Conservation (phyloP, 768 basidiomycete genomes). For the Rhizopogon salebrosus region DNA sequence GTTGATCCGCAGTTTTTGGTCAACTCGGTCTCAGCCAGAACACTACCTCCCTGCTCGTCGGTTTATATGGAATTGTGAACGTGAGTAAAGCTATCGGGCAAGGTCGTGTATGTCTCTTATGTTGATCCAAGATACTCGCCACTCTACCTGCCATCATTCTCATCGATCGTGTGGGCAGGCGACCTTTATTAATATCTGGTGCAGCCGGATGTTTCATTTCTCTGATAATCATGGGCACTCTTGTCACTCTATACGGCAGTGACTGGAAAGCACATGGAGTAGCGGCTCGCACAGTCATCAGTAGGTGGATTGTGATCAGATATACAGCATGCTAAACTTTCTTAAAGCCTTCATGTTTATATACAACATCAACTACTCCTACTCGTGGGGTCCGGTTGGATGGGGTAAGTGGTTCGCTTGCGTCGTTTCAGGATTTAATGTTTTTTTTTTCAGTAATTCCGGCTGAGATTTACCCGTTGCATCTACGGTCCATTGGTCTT, state of each 20-base stretch:
- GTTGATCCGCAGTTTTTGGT: constrained; percentile 27
- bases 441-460: constrained; percentile 26
- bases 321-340: constrained; percentile 8
- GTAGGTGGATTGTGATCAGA: constrained; percentile 18
- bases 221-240: constrained; percentile 22
- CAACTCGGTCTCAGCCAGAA: constrained; percentile 32
- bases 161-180: constrained; percentile 34
- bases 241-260: constrained; percentile 23
- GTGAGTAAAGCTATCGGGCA: constrained; percentile 2
- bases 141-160: constrained; percentile 32
- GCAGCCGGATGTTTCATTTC: constrained; percentile 28
- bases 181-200: constrained; percentile 34
- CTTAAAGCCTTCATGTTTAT: constrained; percentile 32
- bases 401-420: constrained; percentile 13
- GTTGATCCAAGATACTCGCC: constrained; percentile 21
- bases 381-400: constrained; percentile 28
- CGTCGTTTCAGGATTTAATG: constrained; percentile 1
- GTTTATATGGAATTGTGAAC: constrained; percentile 34
- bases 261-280: constrained; percentile 23
- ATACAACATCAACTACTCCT: constrained; percentile 31
- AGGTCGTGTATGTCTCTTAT: too few relatives aligned
- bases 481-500: constrained; percentile 34
- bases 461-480: constrained; percentile 36
- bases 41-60: constrained; percentile 36
- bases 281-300: constrained; percentile 23